A percentile compares a stretch with the other conserved stretches of the same genome.
These are phyloP conservation scores for Allium cepa DNA, from an alignment of 106 monocot genomes.

Conservation along the genomic window DNA sequence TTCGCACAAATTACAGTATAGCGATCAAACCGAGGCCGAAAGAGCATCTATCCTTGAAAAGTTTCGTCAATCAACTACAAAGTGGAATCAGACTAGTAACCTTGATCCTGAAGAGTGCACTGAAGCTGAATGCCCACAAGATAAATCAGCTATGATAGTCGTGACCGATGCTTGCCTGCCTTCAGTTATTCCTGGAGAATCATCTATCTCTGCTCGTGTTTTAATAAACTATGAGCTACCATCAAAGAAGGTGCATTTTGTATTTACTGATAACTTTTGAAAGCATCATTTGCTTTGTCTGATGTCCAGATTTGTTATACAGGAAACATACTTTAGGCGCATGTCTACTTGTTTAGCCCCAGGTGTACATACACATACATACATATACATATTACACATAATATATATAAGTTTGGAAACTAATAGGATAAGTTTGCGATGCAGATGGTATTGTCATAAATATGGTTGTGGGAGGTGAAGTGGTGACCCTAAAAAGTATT, in stretches of 20 bases:
- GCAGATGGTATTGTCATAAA: slow-evolving; percentile 98
- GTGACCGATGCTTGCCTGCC: slow-evolving; percentile 78
- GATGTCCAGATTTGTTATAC: slow-evolving; percentile 10
- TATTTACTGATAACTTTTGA: background rate
- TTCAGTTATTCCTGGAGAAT: slow-evolving; percentile 36
- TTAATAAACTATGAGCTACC: slow-evolving; percentile 69
- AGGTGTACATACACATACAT: slow-evolving; percentile 17
- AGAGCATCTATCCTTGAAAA: slow-evolving; percentile 45
- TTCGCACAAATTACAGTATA: slow-evolving; percentile 33
- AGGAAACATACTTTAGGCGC: slow-evolving; percentile 70
- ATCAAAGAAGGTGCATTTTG: slow-evolving; percentile 45
- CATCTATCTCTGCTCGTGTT: slow-evolving; percentile 39
- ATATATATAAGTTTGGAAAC: too few relatives aligned
- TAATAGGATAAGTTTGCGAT: background rate
- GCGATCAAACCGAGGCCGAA: slow-evolving; percentile 60
- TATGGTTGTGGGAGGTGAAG: slow-evolving; percentile 99
- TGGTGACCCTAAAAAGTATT: slow-evolving; percentile 62
- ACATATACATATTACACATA: too few relatives aligned
- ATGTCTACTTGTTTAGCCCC: slow-evolving; percentile 65
- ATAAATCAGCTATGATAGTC: slow-evolving; percentile 47
- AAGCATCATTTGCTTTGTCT: background rate
- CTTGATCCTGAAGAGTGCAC: slow-evolving; percentile 16
- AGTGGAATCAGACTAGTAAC: slow-evolving; percentile 41
- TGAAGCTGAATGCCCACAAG: slow-evolving; percentile 19
- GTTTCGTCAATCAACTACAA: slow-evolving; percentile 40